Conservation (phyloP, 164 flowering plant species). For the Chimonanthus praecox region DNA sequence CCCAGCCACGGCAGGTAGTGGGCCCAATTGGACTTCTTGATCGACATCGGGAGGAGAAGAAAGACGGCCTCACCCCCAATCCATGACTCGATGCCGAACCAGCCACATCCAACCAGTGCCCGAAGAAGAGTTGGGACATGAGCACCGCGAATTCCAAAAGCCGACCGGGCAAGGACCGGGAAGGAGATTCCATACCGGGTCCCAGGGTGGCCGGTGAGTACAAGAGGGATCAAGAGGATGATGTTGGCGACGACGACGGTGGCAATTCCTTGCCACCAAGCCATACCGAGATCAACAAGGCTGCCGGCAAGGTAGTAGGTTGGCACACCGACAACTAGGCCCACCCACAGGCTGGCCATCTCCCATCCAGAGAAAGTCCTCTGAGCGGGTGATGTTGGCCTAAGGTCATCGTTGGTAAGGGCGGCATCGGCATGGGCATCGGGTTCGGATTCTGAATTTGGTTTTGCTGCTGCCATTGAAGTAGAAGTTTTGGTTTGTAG, state of each 20-base stretch:
- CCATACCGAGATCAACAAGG: conserved; percentile 93
- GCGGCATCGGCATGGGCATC: conserved; percentile 5
- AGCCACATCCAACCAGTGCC: conserved; percentile 83
- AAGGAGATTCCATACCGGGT: conserved; percentile 76
- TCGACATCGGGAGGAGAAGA: conserved; percentile 48
- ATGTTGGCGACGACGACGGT: conserved; percentile 77
- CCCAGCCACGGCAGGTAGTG: conserved; percentile 59
- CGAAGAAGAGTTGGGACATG: conserved; percentile 73
- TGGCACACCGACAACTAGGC: conserved; percentile 85
- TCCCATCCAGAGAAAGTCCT: conserved; percentile 63
- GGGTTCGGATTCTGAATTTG: not conserved
- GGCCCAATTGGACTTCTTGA: conserved; percentile 32
- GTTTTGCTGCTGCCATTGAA: not conserved
- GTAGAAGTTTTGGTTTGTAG: not conserved
- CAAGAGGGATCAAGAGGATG: conserved; percentile 50
- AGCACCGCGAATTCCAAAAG: conserved; percentile 81
- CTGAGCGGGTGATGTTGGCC: conserved; percentile 40
- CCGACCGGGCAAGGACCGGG: conserved; percentile 76
- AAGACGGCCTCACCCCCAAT: conserved; percentile 89
- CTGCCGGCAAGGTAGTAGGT: conserved; percentile 86
- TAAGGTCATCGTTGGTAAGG: conserved; percentile 67
- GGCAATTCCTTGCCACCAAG: conserved; percentile 93
- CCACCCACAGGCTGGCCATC: conserved; percentile 82
- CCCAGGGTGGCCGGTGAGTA: conserved; percentile 81
- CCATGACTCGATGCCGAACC: conserved; percentile 96